Evolutionary conservation across 345 rosid genomes (phyloP), one percentile per base, ranked within the genome.

Genomic region (Syzygium jambos): DNA sequence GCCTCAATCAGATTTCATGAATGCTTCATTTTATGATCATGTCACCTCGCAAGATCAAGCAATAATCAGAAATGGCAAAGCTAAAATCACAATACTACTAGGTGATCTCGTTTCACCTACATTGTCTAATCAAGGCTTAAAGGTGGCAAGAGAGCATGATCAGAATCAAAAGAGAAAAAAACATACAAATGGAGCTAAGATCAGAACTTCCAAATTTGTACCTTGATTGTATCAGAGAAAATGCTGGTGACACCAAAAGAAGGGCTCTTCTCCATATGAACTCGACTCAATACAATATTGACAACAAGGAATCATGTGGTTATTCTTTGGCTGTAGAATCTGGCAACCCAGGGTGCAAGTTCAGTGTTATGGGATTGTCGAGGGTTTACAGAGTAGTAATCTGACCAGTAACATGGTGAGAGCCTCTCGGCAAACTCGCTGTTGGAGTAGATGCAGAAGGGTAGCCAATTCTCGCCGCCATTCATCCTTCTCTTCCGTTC

Each of bases 271-370:
- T 61, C 73, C 30, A 16, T 61, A 30, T 61, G 73, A 61, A 61
- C 73, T 61, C 73, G 38, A 2, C 19, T 61, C 73, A n/a, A 61
- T 14, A n/a, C 19, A 6, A 61, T n/a, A 7, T 61, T 59, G 68
- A 59, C 68, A n/a, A 61, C 34, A 51, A 52, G 57, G 4, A n/a
- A 49, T 89, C 51, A 80, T 78, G 63, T 88, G 49, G 55, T 23
- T 55, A n/a, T 30, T 84, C 89, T 80, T 46, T 53, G 87, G 46
- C 88, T 90, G 52, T 93, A 93, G 85, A 89, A 89, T 78, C 87
- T 90, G 77, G 95, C 91, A 90, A 92, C 95, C 97, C 95, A 94
- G 61, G 97, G 95, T 5, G 95, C 95, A 84, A 92, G 94, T 73
- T 92, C 88, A 25, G 91, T 92, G 88, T 86, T 89, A 63, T 85